Evolutionary conservation across 2,329 filamentous ascomycete species (phyloP).

Genomic region (Thielaviopsis populi): DNA sequence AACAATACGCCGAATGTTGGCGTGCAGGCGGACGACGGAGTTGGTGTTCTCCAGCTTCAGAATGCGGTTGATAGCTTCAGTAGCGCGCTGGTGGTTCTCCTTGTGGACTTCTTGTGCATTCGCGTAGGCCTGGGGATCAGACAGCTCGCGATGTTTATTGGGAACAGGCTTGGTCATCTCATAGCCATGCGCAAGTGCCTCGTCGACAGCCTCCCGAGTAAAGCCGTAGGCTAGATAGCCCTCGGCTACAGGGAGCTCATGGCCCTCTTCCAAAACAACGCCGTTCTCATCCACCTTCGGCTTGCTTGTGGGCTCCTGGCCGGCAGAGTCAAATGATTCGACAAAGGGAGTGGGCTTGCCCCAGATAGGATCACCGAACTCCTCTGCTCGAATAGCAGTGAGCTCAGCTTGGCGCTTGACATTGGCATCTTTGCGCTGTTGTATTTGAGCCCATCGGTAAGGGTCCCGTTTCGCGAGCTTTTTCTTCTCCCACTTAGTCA

Average conservation of each 20-base stretch:
- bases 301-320: constrained; percentile 29
- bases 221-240: constrained; percentile 64
- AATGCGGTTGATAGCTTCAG: constrained; percentile 66
- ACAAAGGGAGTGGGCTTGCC: constrained; percentile 71
- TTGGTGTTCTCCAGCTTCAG: constrained; percentile 61
- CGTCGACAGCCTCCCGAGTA: constrained; percentile 48
- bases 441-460: constrained; percentile 65
- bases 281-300: constrained; percentile 29
- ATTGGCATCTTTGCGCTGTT: constrained; percentile 73
- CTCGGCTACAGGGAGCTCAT: constrained; percentile 32
- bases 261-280: constrained; percentile 27
- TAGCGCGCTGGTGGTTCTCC: constrained; percentile 47
- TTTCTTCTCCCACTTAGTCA: constrained; percentile 46
- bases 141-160: constrained; percentile 23
- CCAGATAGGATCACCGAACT: constrained; percentile 62
- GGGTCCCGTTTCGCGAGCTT: constrained; percentile 59
- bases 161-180: constrained; percentile 46
- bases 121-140: constrained; percentile 21
- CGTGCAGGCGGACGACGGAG: constrained; percentile 60
- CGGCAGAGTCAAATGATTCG: constrained; percentile 59
- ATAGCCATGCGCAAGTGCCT: constrained; percentile 52
- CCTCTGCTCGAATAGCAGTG: constrained; percentile 44
- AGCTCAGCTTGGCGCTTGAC: constrained; percentile 59
- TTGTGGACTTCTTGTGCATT: constrained; percentile 32
- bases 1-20: constrained; percentile 74